Evolutionary conservation across 1,139 yeast species (phyloP).

Genomic region (Debaryomyces coudertii): DNA sequence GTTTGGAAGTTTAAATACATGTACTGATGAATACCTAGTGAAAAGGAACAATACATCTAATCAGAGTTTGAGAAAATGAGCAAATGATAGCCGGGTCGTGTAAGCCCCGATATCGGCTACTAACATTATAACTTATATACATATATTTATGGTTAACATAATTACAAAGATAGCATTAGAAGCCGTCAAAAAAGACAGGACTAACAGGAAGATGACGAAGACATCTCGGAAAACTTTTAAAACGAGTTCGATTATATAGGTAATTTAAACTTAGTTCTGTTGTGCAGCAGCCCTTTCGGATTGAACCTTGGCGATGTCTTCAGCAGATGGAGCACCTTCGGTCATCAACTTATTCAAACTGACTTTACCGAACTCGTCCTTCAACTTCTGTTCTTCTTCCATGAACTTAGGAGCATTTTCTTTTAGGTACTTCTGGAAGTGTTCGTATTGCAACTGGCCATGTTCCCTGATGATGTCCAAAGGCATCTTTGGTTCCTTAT

Average conservation of each 20-base stretch:
- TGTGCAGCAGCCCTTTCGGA: constrained; percentile 33
- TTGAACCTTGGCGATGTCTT: constrained; percentile 75
- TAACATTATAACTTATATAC: constrained; percentile 5
- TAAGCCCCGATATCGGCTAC: constrained; percentile 4
- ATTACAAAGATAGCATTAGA: constrained; percentile 5
- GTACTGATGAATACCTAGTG: background rate
- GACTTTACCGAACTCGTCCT: constrained; percentile 77
- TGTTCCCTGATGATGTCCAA: constrained; percentile 89
- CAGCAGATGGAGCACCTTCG: constrained; percentile 85
- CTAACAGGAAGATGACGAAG: background rate
- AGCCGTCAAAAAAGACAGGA: background rate
- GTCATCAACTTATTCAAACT: constrained; percentile 82
- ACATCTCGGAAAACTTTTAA: background rate
- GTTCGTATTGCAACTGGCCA: constrained; percentile 87
- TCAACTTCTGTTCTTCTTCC: constrained; percentile 76
- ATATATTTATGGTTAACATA: constrained; percentile 6
- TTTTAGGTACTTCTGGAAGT: constrained; percentile 77
- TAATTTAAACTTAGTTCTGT: background rate
- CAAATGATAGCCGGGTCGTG: constrained; percentile 3
- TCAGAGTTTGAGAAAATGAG: background rate
- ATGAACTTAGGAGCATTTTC: constrained; percentile 89
- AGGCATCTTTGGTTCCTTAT: constrained; percentile 78
- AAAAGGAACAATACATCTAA: background rate
- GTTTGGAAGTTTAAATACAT: background rate
- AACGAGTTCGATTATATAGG: background rate